phyloP scores from a whole-genome alignment of 768 basidiomycete genomes.

The Lentinus brumalis region DNA sequence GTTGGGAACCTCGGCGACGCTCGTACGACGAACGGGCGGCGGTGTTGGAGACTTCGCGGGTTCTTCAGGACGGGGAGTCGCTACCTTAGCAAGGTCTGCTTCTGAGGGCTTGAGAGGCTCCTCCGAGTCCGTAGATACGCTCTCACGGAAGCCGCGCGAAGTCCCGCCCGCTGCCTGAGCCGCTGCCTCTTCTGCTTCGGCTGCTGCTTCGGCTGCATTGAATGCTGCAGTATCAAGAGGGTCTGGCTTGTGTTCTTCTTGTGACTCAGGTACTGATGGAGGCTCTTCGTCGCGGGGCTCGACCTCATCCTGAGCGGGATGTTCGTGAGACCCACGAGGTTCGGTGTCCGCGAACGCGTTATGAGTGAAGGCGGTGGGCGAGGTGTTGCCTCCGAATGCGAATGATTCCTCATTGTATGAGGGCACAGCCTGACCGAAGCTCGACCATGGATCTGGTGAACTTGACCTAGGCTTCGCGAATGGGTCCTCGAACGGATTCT shows the following conservation, averaged over 20 bases:
- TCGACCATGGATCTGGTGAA: constrained; percentile 80
- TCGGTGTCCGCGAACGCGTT: constrained; percentile 19
- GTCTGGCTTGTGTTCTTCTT: constrained; percentile 30
- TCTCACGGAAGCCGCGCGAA: constrained; percentile 27
- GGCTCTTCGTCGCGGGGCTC: not conserved
- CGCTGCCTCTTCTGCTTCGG: constrained; percentile 12
- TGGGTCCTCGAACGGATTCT: constrained; percentile 77
- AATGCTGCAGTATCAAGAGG: constrained; percentile 45
- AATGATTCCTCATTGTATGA: constrained; percentile 18
- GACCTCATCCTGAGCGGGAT: not conserved
- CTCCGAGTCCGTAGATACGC: constrained; percentile 24
- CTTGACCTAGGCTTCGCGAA: constrained; percentile 61
- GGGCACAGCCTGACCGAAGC: constrained; percentile 44
- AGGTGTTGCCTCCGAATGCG: constrained; percentile 24
- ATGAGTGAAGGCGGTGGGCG: constrained; percentile 21
- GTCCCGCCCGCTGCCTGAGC: constrained; percentile 8
- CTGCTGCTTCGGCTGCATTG: constrained; percentile 32
- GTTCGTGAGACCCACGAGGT: constrained; percentile 13
- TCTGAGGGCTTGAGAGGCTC: constrained; percentile 6
- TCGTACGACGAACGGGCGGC: constrained; percentile 39
- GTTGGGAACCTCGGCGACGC: constrained; percentile 34
- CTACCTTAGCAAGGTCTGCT: constrained; percentile 12
- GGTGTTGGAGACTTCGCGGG: constrained; percentile 16
- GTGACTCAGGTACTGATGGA: not conserved
- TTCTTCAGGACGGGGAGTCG: constrained; percentile 13